Percentiles rank a stretch among this genome's conserved stretches.
Conservation (phyloP, 2,329 filamentous ascomycete species). For the Teratosphaeria destructans region DNA sequence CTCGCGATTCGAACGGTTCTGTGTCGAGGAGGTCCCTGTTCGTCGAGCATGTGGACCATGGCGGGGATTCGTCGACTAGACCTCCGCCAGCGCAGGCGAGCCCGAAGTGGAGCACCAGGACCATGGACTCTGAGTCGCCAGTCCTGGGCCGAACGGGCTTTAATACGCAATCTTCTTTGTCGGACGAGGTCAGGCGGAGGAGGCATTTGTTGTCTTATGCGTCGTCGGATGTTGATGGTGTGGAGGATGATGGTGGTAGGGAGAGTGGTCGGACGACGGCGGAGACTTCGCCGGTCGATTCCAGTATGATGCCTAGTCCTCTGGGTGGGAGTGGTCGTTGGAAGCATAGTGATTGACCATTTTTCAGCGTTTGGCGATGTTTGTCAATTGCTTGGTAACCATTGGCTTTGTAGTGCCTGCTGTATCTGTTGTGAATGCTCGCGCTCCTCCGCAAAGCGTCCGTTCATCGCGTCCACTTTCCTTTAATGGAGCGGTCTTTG, state of each 20-base stretch:
- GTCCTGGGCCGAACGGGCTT: slow-evolving; percentile 10
- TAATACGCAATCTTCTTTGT: slow-evolving; percentile 1
- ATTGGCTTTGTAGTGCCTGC: background rate
- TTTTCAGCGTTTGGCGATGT: background rate
- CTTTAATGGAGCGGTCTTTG: background rate
- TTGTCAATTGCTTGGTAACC: background rate
- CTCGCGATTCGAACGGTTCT: background rate
- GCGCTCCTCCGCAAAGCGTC: background rate
- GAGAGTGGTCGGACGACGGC: background rate
- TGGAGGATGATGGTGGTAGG: background rate
- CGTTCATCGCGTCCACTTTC: background rate
- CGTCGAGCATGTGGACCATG: background rate
- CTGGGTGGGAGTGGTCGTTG: background rate
- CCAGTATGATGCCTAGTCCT: background rate
- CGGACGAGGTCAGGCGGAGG: slow-evolving; percentile 9
- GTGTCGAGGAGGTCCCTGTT: background rate
- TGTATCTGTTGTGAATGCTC: background rate
- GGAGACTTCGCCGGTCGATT: background rate
- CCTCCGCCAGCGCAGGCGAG: background rate
- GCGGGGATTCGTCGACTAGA: slow-evolving; percentile 9
- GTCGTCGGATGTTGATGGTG: background rate
- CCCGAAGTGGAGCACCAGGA: background rate
- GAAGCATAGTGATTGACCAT: background rate
- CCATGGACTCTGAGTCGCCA: slow-evolving; percentile 11
- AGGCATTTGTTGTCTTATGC: slow-evolving; percentile 15